Base-by-base conservation (phyloP, 2,329 filamentous ascomycete species). In the Hymenoscyphus repandus region DNA sequence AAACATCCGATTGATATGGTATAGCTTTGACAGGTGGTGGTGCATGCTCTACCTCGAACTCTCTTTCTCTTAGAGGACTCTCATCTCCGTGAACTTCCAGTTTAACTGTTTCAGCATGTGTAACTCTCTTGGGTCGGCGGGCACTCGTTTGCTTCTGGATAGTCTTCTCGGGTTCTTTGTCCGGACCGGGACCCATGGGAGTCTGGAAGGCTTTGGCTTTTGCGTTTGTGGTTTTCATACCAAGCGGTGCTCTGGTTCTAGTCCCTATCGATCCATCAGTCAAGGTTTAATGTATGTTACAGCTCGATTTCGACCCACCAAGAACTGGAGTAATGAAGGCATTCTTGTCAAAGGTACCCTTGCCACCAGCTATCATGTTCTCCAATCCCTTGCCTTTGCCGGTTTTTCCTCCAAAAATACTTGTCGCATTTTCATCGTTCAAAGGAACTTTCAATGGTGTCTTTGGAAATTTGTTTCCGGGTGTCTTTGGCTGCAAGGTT, bases 161-260 rank as follows among this genome's bases (percentile, higher is more conserved):
- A 1, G 81, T 80, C 68, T 83, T 85, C 56, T 84, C 83, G 45
- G 79, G 69, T 52, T 83, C 80, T 43, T 77, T 75, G 37, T 77
- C 74, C 18, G 75, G 73, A 52, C 72, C 73, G 61, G 83, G 85
- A 31, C 79, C 83, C 30, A 79, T 83, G 6, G 80, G 80, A 3
- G 83, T 84, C 56, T 86, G 83, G 58, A 83, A 78, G 45, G 75
- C 77, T 65, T 76, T 81, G 53, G 85, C 79, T 74, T 95, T 97
- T 48, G 88, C 90, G 69, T 99, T 99, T 47, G 93, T 97, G 1
- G 92, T 97, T 71, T 99, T 99, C 76, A 89, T 86, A 32, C 92
- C 92, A 43, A 99, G 74, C 11, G 90, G 88, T 34, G 91, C 90
- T 63, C 92, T 83, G 53, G 75, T 84, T 52, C 83, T 82, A 45